Percentiles rank a stretch among this genome's conserved stretches.
These are phyloP conservation scores for Globisporangium alternatum DNA, from an alignment of 352 stramenopile species.

Conservation along the genomic window DNA sequence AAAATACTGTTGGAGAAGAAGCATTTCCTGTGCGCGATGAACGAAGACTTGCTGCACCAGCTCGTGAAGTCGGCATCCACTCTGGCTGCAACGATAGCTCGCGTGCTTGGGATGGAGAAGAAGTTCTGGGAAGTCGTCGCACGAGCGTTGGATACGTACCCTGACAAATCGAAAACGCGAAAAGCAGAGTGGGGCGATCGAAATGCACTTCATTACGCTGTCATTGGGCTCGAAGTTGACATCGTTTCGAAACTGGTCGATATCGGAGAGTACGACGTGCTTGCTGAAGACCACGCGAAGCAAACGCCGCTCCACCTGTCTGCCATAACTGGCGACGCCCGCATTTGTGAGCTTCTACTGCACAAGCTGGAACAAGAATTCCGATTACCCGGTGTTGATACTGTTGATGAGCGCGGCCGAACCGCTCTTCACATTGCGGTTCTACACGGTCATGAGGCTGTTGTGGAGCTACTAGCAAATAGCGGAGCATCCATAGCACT, in stretches of 20 bases:
- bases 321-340: constrained; percentile 35
- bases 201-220: constrained; percentile 47
- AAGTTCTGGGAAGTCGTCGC: constrained; percentile 43
- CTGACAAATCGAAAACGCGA: constrained; percentile 21
- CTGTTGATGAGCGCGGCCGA: constrained; percentile 29
- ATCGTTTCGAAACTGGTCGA: constrained; percentile 36
- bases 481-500: constrained; percentile 34
- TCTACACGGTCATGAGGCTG: constrained; percentile 38
- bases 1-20: constrained; percentile 33
- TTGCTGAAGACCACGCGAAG: constrained; percentile 39
- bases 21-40: constrained; percentile 27
- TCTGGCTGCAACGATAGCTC: constrained; percentile 36
- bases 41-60: constrained; percentile 41
- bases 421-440: constrained; percentile 51
- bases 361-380: constrained; percentile 23
- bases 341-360: constrained; percentile 42
- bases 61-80: constrained; percentile 34
- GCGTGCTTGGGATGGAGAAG: constrained; percentile 27
- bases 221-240: constrained; percentile 31
- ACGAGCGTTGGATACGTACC: constrained; percentile 33
- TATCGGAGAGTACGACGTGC: constrained; percentile 38
- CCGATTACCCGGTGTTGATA: constrained; percentile 4
- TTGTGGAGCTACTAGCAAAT: constrained; percentile 34
- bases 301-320: constrained; percentile 50
- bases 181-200: constrained; percentile 41